phyloP scores from a whole-genome alignment of 495 filamentous ascomycete species.

The Tuber melanosporum region DNA sequence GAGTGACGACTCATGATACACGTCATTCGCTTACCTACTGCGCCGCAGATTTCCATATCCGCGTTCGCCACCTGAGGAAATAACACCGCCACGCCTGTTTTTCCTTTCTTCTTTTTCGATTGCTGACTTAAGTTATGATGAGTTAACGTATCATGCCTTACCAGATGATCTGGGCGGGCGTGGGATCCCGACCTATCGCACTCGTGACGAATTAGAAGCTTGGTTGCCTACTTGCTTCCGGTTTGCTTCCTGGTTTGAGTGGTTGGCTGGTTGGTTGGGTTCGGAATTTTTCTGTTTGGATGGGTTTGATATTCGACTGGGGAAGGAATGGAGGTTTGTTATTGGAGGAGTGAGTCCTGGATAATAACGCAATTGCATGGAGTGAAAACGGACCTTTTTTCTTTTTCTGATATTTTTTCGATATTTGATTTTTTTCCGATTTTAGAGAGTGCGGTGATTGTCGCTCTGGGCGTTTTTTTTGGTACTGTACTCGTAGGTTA shows the following conservation, averaged over 20 bases:
- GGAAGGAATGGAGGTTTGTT: not conserved
- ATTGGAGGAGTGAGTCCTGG: not conserved
- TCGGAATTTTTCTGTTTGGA: not conserved
- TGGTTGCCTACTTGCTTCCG: not conserved
- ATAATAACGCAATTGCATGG: constrained; percentile 1
- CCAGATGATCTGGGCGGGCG: not conserved
- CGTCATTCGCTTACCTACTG: not conserved
- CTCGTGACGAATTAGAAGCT: not conserved
- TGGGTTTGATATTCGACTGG: constrained; percentile 1
- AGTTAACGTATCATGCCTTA: not conserved
- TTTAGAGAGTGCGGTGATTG: not conserved
- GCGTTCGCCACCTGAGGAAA: not conserved
- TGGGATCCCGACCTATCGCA: not conserved
- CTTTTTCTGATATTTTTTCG: not conserved
- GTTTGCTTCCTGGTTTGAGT: not conserved
- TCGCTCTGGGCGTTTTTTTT: not conserved
- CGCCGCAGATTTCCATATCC: not conserved
- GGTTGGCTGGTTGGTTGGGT: not conserved
- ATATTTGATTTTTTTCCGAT: not conserved
- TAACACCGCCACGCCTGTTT: not conserved
- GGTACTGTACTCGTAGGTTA: not conserved
- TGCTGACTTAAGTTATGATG: constrained; percentile 1
- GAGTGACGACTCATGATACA: constrained; percentile 2
- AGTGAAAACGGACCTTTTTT: not conserved
- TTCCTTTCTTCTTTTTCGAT: not conserved